phyloP scores from a whole-genome alignment of 345 rosid species.

The Eucalyptus urophylla region DNA sequence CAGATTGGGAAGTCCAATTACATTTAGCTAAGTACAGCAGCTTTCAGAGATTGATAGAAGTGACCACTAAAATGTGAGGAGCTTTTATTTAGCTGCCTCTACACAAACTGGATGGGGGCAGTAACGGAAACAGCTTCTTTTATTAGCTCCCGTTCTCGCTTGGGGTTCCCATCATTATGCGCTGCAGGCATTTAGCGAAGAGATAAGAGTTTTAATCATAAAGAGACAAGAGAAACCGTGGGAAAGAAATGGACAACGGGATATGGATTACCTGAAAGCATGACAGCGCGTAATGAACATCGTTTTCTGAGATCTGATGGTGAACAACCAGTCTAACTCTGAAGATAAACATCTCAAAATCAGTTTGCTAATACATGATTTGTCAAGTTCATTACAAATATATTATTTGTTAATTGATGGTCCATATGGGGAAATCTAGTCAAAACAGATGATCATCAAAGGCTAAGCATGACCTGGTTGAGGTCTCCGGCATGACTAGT shows the following conservation, averaged over 20 bases:
- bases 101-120: not conserved
- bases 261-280: conserved; percentile 44
- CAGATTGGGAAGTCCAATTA: not conserved
- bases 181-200: conserved; percentile 14
- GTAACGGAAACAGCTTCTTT: not conserved
- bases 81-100: not conserved
- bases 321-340: conserved; percentile 78
- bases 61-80: not conserved
- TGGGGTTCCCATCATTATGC: conserved; percentile 13
- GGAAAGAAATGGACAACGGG: not conserved
- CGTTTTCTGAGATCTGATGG: conserved; percentile 70
- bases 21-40: not conserved
- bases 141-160: conserved; percentile 17
- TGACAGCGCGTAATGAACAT: conserved; percentile 55
- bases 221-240: not conserved
- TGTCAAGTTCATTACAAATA: not conserved
- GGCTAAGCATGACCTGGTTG: conserved; percentile 30
- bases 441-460: not conserved
- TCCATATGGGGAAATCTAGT: not conserved
- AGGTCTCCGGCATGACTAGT: conserved; percentile 41
- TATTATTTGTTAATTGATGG: not conserved
- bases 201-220: not conserved
- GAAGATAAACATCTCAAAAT: not conserved
- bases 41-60: not conserved
- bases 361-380: not conserved